These are phyloP conservation scores for Pancytospora philotis DNA, from an alignment of 371 early-diverging fungal genomes.

Conservation along the genomic window DNA sequence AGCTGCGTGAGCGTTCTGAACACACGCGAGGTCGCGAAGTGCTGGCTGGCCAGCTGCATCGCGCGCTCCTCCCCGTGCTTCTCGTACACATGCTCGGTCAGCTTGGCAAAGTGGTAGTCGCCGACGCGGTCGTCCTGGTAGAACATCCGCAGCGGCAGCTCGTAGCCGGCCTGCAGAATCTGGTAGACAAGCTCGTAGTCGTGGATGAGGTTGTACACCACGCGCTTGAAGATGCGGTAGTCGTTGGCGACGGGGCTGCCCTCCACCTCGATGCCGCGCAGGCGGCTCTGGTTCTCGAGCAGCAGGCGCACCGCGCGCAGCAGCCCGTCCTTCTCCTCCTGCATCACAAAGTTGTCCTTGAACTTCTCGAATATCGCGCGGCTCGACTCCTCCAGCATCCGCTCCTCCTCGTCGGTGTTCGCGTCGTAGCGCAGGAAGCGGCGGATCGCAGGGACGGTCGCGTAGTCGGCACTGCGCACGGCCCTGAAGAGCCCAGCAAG, in stretches of 20 bases:
- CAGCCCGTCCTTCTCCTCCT: conserved; percentile 69
- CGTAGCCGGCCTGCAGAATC: conserved; percentile 64
- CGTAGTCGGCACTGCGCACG: conserved; percentile 26
- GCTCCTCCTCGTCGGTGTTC: conserved; percentile 60
- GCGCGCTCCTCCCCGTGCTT: neutral
- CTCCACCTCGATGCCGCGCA: conserved; percentile 66
- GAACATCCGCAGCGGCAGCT: conserved; percentile 42
- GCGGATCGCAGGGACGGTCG: conserved; percentile 20
- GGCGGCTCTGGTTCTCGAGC: conserved; percentile 79
- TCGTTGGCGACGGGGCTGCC: conserved; percentile 57
- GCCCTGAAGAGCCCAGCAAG: conserved; percentile 38
- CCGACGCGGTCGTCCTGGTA: conserved; percentile 11
- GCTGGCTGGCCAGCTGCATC: conserved; percentile 26
- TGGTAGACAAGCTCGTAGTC: conserved; percentile 76
- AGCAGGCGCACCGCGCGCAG: conserved; percentile 88
- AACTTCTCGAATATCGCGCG: conserved; percentile 63
- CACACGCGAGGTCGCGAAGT: conserved; percentile 18
- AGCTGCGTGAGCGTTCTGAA: neutral
- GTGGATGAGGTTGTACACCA: conserved; percentile 85
- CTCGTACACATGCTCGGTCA: neutral
- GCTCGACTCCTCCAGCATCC: conserved; percentile 50
- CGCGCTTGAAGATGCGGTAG: conserved; percentile 68
- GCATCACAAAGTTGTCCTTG: conserved; percentile 72
- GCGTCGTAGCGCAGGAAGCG: conserved; percentile 34
- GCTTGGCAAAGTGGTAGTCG: conserved; percentile 19